Conservation (phyloP, 2,329 filamentous ascomycete species). For the Penicillium sp. region DNA sequence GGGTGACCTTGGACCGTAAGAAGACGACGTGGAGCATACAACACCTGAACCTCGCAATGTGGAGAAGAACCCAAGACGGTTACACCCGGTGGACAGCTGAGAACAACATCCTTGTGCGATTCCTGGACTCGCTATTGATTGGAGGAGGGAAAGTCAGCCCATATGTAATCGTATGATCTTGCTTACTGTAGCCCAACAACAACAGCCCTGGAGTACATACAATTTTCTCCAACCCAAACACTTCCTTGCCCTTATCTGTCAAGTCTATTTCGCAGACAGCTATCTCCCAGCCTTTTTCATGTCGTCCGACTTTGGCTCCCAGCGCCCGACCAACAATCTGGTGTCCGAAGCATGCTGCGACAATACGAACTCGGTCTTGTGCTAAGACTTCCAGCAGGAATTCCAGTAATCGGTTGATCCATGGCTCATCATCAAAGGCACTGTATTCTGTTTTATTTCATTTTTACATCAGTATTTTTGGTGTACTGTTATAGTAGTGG, state of each 20-base stretch:
- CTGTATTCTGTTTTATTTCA: constrained; percentile 60
- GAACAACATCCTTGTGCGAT: constrained; percentile 81
- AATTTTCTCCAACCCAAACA: constrained; percentile 68
- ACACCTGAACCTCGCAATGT: constrained; percentile 73
- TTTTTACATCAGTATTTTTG: background rate
- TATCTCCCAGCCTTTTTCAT: constrained; percentile 76
- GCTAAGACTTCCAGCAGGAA: constrained; percentile 64
- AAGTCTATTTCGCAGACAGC: constrained; percentile 69
- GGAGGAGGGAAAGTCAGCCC: background rate
- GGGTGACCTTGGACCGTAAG: constrained; percentile 85
- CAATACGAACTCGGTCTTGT: constrained; percentile 64
- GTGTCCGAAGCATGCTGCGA: constrained; percentile 85
- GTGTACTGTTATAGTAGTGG: background rate
- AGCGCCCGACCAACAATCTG: constrained; percentile 78
- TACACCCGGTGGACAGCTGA: constrained; percentile 61
- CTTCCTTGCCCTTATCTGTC: constrained; percentile 66
- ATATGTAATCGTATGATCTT: background rate
- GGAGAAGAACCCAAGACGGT: constrained; percentile 65
- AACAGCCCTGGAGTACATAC: constrained; percentile 37
- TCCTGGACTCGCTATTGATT: constrained; percentile 61
- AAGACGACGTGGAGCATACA: constrained; percentile 66
- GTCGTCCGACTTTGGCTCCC: constrained; percentile 66
- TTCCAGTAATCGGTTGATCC: constrained; percentile 73
- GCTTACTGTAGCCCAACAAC: background rate
- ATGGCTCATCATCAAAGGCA: constrained; percentile 70